These are phyloP conservation scores for Sungouiozyma intestinalis DNA, from an alignment of 805 yeast species.

Conservation along the genomic window DNA sequence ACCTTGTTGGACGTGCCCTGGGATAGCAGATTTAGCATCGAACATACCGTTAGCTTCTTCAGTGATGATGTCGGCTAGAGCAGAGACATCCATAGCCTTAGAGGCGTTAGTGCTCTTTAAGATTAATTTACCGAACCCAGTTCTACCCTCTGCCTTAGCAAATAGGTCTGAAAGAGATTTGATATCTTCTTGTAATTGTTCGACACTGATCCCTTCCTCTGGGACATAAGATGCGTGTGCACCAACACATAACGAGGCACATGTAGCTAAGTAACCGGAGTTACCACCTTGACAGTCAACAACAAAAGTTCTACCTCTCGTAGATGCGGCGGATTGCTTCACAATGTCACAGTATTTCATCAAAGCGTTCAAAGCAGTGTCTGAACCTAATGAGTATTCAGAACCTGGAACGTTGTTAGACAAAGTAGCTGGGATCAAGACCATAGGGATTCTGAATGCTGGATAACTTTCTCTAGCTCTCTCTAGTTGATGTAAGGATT, in stretches of 20 bases:
- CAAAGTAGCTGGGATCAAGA: conserved; percentile 67
- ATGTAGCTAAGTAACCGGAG: conserved; percentile 68
- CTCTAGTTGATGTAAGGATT: conserved; percentile 58
- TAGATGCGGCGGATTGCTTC: conserved; percentile 68
- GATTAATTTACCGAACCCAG: conserved; percentile 58
- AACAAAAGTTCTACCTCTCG: conserved; percentile 68
- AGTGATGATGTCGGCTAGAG: conserved; percentile 58
- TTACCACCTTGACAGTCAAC: conserved; percentile 83
- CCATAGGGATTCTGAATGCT: conserved; percentile 67
- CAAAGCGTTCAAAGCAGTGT: conserved; percentile 62
- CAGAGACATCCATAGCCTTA: conserved; percentile 54
- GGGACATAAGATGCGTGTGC: conserved; percentile 71
- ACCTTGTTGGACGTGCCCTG: conserved; percentile 86
- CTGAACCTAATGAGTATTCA: conserved; percentile 66
- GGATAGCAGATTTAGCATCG: conserved; percentile 70
- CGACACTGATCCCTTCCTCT: conserved; percentile 53
- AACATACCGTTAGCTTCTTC: conserved; percentile 54
- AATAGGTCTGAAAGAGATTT: conserved; percentile 49
- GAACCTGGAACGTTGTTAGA: conserved; percentile 79
- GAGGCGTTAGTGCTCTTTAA: conserved; percentile 63
- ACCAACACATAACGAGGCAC: conserved; percentile 58
- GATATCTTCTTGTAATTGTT: conserved; percentile 56
- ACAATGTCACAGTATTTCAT: conserved; percentile 70
- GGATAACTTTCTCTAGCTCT: conserved; percentile 52
- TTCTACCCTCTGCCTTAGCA: conserved; percentile 51